Base-by-base conservation (phyloP, 768 basidiomycete genomes). In the Lactarius indigo region DNA sequence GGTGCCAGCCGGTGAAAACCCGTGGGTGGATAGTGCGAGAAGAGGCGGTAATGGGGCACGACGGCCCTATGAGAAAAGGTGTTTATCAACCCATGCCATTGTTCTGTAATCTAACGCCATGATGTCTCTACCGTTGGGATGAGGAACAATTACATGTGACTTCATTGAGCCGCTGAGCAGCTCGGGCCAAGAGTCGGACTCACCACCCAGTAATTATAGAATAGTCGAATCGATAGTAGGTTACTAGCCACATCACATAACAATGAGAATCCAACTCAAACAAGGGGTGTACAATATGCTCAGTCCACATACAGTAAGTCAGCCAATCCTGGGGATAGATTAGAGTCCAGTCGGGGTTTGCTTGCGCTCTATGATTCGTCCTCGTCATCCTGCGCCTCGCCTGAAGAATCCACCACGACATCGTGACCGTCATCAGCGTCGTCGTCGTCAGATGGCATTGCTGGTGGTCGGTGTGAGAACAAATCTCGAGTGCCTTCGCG, bases 401-500 rank as follows among this genome's bases (percentile, higher is more conserved):
- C 59, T 10, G 55, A 41, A 7, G 37, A 47, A 56, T 68, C 61
- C 37, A 41, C 42, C n/a, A 44, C n/a, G n/a, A n/a, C 30, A 37
- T 69, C 64, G 56, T 64, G 59, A 33, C 69, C 74, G 3, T 74
- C 69, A 28, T 73, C 79, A 64, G 66, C 70, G n/a, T 70, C 76
- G 20, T 70, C 76, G n/a, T 76, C 76, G 54, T 73, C 74, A 28
- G 74, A 71, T 28, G 71, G 59, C 59, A 65, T 68, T 65, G 71
- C 72, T 79, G 80, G 84, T 55, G 68, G 77, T 60, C 85, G 78
- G 26, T 76, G 62, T 23, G 69, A 68, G 73, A 89, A 90, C 20
- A 88, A 79, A 73, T 90, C 87, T 1, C 75, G 76, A 30, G 78
- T 74, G 0, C 86, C 84, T 76, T 90, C 88, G 67, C 81, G 78